Base-by-base conservation (phyloP, 2,329 filamentous ascomycete species). In the Alternaria triticimaculans region DNA sequence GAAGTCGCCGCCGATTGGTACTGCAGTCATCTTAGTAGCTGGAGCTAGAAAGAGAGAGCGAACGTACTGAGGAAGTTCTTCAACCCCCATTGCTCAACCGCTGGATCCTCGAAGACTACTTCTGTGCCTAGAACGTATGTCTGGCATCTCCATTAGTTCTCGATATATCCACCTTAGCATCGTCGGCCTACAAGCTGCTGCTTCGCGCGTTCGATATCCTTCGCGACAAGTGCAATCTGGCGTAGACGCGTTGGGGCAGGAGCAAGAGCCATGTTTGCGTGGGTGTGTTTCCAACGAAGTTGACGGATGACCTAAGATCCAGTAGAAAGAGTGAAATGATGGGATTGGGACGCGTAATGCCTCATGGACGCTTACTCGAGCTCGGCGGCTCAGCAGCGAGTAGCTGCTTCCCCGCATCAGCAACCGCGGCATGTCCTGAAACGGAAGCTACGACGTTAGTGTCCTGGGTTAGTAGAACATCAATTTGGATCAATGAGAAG, bases 1-100 rank as follows among this genome's bases (percentile, higher is more conserved):
- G 20, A 83, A 69, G 43, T 84, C 82, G 44, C 82, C 82, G 4
- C 82, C 81, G 4, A 84, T 70, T 4, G 82, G 73, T 48, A 83
- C 80, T 82, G 55, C 5, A 56, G 25, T 21, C 2, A 6, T 26
- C 51, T 67, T 25, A 65, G 60, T 45, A 2, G 18, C 11, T 55
- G 30, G 10, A 45, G 46, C 1, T 11, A 14, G 10, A 10, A 37
- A 11, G 20, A 20, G 11, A 41, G 1, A 0, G 3, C 6, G 21
- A 10, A 56, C 65, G 7, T 65, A 81, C 80, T 64, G 23, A 83
- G 64, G 61, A 82, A 74, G 65, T 83, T 83, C 64, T 79, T 76
- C 33, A 82, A 63, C 0, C 81, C 81, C 72, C 76, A 83, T 71
- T 79, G 75, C 15, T 60, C 74, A 4, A 83, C 80, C 3, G 63